Base-by-base conservation (phyloP, 192 early-diverging fungal species). In the Phycomyces blakesleeanus region DNA sequence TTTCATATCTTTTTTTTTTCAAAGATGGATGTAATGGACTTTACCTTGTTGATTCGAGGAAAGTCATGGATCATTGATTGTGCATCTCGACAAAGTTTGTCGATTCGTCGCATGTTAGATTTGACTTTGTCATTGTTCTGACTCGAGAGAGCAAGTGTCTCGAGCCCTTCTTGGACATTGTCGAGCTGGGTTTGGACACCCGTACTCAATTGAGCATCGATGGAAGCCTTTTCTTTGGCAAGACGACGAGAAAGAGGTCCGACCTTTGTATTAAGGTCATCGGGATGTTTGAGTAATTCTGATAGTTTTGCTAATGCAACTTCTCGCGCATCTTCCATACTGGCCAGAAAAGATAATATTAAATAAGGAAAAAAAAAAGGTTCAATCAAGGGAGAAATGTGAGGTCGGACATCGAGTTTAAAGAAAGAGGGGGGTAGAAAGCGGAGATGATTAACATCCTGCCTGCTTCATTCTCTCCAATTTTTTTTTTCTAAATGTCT, bases 171-270 rank as follows among this genome's bases (percentile, higher is more conserved):
- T 64, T 93, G 88, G 6, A 90, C 88, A 61, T 91, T 90, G 75
- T 96, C 94, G 51, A 98, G 83, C 74, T 96, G 93, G 47, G 85
- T 75, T 72, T 98, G 93, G 52, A 95, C 92, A 15, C 92, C 92
- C 8, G 94, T 91, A 69, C 95, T 97, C 41, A 99, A 82, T 73
- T 99, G 96, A 14, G 96, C 93, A 74, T 98, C 95, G 22, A 98
- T 89, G 21, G 88, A 82, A 10, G 92, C 90, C 59, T 89, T 86
- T 80, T 99, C 97, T 65, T 89, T 86, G 4, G 87, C 87, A 55
- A 95, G 83, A 69, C 93, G 93, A 59, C 87, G 85, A 58, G 89
- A 85, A 26, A 97, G 64, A 7, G 84, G 79, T 21, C 83, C 79
- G 10, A 97, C 87, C 67, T 91, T 95, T 76, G 88, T 89, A 16